Percentiles rank a stretch among this genome's conserved stretches.
These are phyloP conservation scores for Hebeloma cylindrosporum DNA, from an alignment of 768 basidiomycete genomes.

Conservation along the genomic window DNA sequence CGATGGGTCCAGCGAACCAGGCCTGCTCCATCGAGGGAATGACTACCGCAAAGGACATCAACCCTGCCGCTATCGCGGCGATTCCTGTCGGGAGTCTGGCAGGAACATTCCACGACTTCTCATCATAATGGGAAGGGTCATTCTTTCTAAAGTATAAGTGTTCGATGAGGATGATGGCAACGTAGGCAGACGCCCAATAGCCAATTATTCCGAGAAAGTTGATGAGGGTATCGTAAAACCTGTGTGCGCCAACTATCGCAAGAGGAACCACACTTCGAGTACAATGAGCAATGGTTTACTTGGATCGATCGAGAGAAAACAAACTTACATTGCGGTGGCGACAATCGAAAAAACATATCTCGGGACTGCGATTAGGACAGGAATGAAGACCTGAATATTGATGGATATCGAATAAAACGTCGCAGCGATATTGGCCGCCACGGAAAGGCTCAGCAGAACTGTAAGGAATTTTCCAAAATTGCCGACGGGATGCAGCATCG, in stretches of 20 bases:
- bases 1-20: conserved; percentile 79
- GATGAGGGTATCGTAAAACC: conserved; percentile 66
- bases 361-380: conserved; percentile 58
- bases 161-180: conserved; percentile 63
- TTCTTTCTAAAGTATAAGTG: conserved; percentile 66
- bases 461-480: conserved; percentile 79
- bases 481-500: conserved; percentile 68
- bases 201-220: conserved; percentile 78
- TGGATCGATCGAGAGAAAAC: conserved; percentile 1
- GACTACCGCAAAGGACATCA: conserved; percentile 55
- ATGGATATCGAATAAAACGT: conserved; percentile 82
- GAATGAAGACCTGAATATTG: conserved; percentile 69
- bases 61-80: conserved; percentile 58
- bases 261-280: conserved; percentile 62
- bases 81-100: conserved; percentile 60
- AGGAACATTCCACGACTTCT: conserved; percentile 56
- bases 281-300: background rate
- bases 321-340: conserved; percentile 65
- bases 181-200: conserved; percentile 66
- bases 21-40: conserved; percentile 73
- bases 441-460: conserved; percentile 77
- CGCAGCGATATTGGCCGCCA: conserved; percentile 78
- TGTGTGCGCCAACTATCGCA: conserved; percentile 71
- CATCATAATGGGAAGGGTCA: conserved; percentile 52
- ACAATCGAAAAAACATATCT: conserved; percentile 77